Base-by-base conservation (phyloP, 805 yeast species). In the Candida rishiriensis region DNA sequence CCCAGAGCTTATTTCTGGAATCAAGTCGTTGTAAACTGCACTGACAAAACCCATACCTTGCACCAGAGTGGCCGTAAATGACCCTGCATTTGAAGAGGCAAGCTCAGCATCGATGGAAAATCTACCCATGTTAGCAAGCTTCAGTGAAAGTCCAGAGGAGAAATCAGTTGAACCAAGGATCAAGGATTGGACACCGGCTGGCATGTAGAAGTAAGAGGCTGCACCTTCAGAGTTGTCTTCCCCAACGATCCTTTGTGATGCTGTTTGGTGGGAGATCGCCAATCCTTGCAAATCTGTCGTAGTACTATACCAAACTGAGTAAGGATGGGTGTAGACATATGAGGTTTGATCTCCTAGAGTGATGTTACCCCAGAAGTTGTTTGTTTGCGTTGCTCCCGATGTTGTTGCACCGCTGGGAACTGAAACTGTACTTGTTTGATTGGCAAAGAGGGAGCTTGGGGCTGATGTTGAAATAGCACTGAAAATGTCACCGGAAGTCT, bases 1-100 rank as follows among this genome's bases (percentile, higher is more conserved):
- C 12, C 68, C 72, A 12, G 85, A 76, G 18, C 69, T 70, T 26
- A 83, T 51, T 43, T 64, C 63, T 3, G 86, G 82, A 38, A 70
- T 71, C 61, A 80, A 63, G 54, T 73, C 68, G 56, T 75, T 72
- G 50, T 75, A 83, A 21, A 75, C 66, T 15, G 80, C 87, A 32
- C 95, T 81, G 10, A 85, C 78, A 52, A 85, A 80, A 12, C 95
- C 96, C 78, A 75, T 73, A 43, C 97, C 97, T 61, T 83, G 88
- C n/a, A 82, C 85, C 44, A 85, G 57, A 2, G 95, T 90, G 33
- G 76, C 59, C 30, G 67, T 67, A 41, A 81, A 58, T 30, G 65
- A 70, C 38, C 78, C 78, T 10, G 52, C 54, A 29, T 41, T 39
- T 4, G 45, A 37, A 13, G 56, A 49, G 8, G 42, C 39, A 14